phyloP scores from a whole-genome alignment of 768 basidiomycete genomes.

The Termitomyces sp. region DNA sequence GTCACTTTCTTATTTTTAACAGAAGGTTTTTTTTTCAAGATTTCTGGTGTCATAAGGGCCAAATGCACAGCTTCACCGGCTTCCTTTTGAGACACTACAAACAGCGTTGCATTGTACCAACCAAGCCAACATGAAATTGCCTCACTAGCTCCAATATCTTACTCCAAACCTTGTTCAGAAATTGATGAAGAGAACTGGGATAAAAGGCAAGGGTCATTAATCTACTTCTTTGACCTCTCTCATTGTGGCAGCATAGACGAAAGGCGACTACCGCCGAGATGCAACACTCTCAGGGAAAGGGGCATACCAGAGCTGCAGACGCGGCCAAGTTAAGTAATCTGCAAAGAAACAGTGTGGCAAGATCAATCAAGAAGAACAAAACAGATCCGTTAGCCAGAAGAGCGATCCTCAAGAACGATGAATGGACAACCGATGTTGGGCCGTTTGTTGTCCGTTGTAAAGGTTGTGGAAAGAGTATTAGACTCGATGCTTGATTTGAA shows the following conservation, averaged over 20 bases:
- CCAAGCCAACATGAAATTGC: not conserved
- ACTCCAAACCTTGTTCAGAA: not conserved
- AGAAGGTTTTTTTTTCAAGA: too few relatives aligned
- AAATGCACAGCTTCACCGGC: too few relatives aligned
- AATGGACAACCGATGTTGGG: not conserved
- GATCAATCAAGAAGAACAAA: slow-evolving; percentile 1
- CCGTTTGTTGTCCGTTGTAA: not conserved
- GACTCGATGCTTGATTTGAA: not conserved
- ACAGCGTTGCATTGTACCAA: too few relatives aligned
- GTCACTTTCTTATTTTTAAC: too few relatives aligned
- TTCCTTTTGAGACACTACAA: too few relatives aligned
- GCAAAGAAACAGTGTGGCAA: too few relatives aligned
- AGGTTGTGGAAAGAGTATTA: not conserved
- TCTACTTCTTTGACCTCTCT: too few relatives aligned
- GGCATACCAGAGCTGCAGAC: not conserved
- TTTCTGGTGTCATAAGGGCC: too few relatives aligned
- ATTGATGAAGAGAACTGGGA: not conserved
- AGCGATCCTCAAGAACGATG: not conserved
- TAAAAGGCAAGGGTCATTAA: not conserved
- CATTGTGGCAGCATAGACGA: not conserved
- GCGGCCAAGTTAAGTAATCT: not conserved
- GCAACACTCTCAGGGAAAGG: not conserved
- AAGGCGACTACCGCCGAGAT: not conserved
- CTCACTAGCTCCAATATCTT: too few relatives aligned
- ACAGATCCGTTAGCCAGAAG: not conserved